These are phyloP conservation scores for Phytophthora sp. DNA, from an alignment of 352 stramenopile species.

Conservation along the genomic window DNA sequence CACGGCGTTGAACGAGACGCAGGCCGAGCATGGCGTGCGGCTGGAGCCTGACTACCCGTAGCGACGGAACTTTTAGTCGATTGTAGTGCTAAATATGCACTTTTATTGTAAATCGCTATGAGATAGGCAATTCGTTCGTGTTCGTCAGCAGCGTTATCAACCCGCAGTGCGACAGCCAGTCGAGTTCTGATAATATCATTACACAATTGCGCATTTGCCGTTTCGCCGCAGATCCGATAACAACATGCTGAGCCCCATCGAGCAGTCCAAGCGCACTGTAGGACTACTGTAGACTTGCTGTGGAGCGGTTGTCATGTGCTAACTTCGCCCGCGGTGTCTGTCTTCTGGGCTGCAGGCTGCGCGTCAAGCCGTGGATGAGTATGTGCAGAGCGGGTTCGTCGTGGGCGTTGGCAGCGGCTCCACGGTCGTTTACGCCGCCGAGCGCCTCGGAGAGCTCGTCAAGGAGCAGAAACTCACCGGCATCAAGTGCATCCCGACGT, in stretches of 20 bases:
- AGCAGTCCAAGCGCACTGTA: constrained; percentile 81
- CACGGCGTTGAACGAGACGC: background rate
- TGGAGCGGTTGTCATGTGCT: background rate
- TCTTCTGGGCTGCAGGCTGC: constrained; percentile 67
- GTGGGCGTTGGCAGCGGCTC: constrained; percentile 98
- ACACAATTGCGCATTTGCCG: background rate
- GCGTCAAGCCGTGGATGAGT: constrained; percentile 92
- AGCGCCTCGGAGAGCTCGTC: constrained; percentile 95
- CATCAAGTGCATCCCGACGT: constrained; percentile 98
- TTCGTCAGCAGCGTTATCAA: constrained; percentile 30
- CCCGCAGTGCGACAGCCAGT: constrained; percentile 18
- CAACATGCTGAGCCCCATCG: constrained; percentile 58
- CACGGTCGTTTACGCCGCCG: constrained; percentile 98
- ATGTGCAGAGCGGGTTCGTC: constrained; percentile 94
- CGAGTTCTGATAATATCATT: background rate
- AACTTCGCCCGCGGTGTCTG: background rate
- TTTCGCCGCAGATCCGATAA: background rate
- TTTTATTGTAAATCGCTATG: constrained; percentile 13
- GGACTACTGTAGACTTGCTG: background rate
- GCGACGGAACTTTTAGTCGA: background rate
- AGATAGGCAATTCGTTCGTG: constrained; percentile 4
- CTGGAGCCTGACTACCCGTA: too few relatives aligned
- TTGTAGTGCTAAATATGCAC: background rate
- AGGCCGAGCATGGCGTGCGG: constrained; percentile 28
- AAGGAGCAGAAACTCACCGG: constrained; percentile 87